Percentiles rank a stretch among this genome's conserved stretches.
Conservation (phyloP, 2,329 filamentous ascomycete species). For the Ophiobolus disseminans region DNA sequence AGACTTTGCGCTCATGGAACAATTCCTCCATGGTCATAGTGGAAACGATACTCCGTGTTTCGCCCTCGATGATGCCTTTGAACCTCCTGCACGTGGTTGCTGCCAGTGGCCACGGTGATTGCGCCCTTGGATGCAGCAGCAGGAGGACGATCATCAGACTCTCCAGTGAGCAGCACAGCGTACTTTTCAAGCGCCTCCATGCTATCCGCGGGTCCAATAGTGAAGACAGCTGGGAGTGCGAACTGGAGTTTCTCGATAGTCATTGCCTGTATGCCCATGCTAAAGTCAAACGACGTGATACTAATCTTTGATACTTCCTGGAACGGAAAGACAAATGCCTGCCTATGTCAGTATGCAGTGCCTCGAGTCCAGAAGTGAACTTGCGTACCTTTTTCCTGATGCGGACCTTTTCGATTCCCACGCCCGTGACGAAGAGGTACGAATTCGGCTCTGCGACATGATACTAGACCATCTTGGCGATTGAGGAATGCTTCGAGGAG, state of each 20-base stretch:
- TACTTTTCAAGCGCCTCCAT: conserved; percentile 77
- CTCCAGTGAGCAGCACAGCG: conserved; percentile 76
- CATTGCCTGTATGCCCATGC: conserved; percentile 85
- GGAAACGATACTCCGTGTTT: conserved; percentile 81
- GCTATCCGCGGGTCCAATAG: conserved; percentile 80
- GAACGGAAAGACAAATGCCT: conserved; percentile 48
- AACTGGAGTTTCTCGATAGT: conserved; percentile 88
- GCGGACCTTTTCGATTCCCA: conserved; percentile 73
- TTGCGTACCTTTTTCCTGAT: conserved; percentile 74
- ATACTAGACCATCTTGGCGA: conserved; percentile 60
- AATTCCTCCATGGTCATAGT: conserved; percentile 95
- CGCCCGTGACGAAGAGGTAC: conserved; percentile 87
- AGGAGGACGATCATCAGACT: conserved; percentile 57
- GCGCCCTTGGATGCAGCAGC: conserved; percentile 41
- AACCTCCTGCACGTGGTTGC: conserved; percentile 83
- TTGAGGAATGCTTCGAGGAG: not conserved
- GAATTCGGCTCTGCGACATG: conserved; percentile 76
- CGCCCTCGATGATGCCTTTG: conserved; percentile 89
- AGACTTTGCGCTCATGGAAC: conserved; percentile 77
- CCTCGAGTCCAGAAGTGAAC: conserved; percentile 30
- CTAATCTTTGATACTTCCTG: conserved; percentile 55
- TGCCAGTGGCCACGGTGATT: conserved; percentile 54
- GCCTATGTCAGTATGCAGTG: conserved; percentile 51
- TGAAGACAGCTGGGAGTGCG: conserved; percentile 82
- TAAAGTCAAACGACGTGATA: conserved; percentile 81